Evolutionary conservation across 495 filamentous ascomycete species (phyloP).

Genomic region (Xylaria intraflava): DNA sequence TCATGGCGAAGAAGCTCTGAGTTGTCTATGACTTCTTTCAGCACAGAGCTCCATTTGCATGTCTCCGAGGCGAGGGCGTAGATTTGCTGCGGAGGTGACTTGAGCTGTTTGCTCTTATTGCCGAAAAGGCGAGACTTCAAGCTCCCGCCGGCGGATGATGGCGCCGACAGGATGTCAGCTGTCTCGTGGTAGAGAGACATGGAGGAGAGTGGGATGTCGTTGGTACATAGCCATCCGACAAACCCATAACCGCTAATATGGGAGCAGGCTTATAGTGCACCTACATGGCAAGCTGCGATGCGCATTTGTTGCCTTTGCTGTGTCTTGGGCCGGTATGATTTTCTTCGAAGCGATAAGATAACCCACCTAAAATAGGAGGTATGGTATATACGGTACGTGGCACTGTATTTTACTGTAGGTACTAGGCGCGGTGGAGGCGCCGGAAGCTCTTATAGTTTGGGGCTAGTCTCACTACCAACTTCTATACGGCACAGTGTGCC

Average conservation of each 20-base stretch:
- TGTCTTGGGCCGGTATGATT: too few relatives aligned
- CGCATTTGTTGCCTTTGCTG: too few relatives aligned
- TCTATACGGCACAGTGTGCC: too few relatives aligned
- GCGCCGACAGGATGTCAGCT: constrained; percentile 59
- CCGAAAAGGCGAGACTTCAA: constrained; percentile 76
- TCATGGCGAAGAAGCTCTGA: constrained; percentile 65
- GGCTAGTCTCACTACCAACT: too few relatives aligned
- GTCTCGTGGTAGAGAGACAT: constrained; percentile 98
- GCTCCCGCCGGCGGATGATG: constrained; percentile 58
- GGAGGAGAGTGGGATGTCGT: neutral
- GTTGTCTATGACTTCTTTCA: constrained; percentile 79
- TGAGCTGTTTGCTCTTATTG: constrained; percentile 57
- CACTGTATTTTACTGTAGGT: too few relatives aligned
- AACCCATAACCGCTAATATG: neutral
- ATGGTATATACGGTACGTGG: too few relatives aligned
- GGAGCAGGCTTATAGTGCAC: too few relatives aligned
- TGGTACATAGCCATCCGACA: constrained; percentile 4
- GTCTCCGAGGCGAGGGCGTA: constrained; percentile 81
- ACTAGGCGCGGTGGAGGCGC: too few relatives aligned
- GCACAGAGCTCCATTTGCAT: constrained; percentile 78
- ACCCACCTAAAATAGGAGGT: too few relatives aligned
- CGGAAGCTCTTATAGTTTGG: too few relatives aligned
- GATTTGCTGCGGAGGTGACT: constrained; percentile 71
- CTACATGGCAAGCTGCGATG: too few relatives aligned
- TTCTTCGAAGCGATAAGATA: too few relatives aligned